Evolutionary conservation across 2,329 filamentous ascomycete species (phyloP).

Genomic region (Celoporthe dispersa): DNA sequence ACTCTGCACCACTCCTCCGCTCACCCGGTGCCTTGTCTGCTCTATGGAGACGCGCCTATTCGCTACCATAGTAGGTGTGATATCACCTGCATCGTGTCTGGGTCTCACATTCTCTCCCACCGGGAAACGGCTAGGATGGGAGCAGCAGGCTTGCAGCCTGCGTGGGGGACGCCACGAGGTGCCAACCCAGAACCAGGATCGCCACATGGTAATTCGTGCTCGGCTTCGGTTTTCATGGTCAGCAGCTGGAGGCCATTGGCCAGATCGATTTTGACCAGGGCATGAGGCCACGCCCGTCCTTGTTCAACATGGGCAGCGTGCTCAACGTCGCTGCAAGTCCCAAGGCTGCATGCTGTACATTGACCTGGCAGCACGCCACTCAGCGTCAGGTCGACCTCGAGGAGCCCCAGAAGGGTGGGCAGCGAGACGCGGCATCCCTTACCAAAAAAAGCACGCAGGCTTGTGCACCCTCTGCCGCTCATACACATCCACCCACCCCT

Average conservation of each 20-base stretch:
- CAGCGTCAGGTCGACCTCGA: neutral
- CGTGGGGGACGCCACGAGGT: neutral
- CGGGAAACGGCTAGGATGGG: constrained; percentile 1
- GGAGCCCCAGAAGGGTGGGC: neutral
- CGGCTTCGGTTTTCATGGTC: neutral
- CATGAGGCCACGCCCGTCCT: neutral
- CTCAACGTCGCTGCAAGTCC: constrained; percentile 1
- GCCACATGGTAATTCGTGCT: neutral
- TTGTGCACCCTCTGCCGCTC: neutral
- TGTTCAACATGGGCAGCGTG: neutral
- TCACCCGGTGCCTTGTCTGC: neutral
- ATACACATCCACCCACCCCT: neutral
- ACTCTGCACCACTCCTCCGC: constrained; percentile 1
- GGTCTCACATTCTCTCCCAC: neutral
- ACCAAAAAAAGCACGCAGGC: neutral
- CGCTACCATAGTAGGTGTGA: neutral
- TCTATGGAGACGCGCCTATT: neutral
- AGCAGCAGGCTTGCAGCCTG: constrained; percentile 9
- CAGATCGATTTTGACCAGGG: neutral
- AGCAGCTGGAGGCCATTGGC: neutral
- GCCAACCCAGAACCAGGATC: neutral
- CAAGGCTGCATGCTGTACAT: constrained; percentile 1
- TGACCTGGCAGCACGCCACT: neutral
- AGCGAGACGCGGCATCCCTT: neutral
- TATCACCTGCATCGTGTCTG: neutral